Evolutionary conservation across 345 rosid genomes (phyloP).

Genomic region (Atalantia buxifolia): DNA sequence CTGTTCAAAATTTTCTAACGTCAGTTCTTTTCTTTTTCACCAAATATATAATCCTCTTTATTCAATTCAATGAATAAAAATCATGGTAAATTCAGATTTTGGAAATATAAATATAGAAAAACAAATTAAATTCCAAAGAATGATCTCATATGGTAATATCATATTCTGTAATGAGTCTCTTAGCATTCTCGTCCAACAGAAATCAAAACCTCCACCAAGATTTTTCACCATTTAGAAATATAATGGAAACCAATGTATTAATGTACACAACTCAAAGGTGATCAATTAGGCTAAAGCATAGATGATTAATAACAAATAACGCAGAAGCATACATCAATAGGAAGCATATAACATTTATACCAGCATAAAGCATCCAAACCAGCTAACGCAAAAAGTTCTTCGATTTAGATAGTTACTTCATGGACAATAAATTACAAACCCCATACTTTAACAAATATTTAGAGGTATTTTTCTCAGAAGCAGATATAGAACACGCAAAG

Average conservation of each 20-base stretch:
- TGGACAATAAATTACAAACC: neutral
- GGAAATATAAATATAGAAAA: neutral
- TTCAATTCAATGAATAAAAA: neutral
- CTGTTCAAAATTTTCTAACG: slow-evolving; percentile 30
- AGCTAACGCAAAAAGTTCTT: neutral
- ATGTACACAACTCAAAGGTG: neutral
- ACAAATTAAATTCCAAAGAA: neutral
- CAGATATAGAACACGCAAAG: neutral
- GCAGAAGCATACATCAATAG: neutral
- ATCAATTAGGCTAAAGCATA: neutral
- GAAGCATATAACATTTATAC: neutral
- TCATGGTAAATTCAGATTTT: neutral
- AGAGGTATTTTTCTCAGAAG: neutral
- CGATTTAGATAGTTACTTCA: neutral
- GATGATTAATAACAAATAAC: neutral
- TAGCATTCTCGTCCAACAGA: neutral
- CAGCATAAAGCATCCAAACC: neutral
- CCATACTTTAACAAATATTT: neutral
- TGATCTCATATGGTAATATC: neutral
- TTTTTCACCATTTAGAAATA: neutral
- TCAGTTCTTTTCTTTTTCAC: neutral
- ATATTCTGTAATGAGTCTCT: neutral
- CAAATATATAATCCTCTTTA: neutral
- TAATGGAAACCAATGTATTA: neutral
- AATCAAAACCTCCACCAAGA: neutral